Evolutionary conservation across 371 early-diverging fungal genomes (phyloP).

Genomic region (Mucor circinelloides): DNA sequence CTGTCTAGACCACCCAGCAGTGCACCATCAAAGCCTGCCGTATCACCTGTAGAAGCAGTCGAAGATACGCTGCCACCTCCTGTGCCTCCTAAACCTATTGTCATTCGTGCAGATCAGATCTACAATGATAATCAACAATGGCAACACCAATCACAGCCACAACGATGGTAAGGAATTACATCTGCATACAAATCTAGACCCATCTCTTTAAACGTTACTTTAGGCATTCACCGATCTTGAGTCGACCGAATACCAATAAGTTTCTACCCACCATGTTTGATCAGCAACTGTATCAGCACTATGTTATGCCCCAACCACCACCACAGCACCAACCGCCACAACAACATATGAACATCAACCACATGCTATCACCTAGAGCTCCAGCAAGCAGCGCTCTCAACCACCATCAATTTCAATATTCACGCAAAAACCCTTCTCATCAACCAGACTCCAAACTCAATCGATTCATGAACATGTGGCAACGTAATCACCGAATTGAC

Average conservation of each 20-base stretch:
- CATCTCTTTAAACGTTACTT: neutral
- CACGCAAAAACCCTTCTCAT: constrained; percentile 1
- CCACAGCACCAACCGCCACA: constrained; percentile 9
- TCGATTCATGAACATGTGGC: constrained; percentile 23
- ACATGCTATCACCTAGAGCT: constrained; percentile 33
- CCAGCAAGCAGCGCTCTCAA: constrained; percentile 23
- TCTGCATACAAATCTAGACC: neutral
- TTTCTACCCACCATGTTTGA: neutral
- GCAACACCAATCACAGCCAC: constrained; percentile 11
- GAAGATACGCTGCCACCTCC: constrained; percentile 39
- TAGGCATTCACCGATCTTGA: constrained; percentile 20
- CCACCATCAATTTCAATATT: constrained; percentile 10
- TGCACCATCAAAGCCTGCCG: neutral
- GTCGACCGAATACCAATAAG: constrained; percentile 12
- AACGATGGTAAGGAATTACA: neutral
- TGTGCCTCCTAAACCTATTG: constrained; percentile 45
- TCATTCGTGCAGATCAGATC: constrained; percentile 37
- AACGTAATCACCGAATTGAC: constrained; percentile 20
- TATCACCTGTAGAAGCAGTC: neutral
- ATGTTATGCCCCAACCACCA: constrained; percentile 2
- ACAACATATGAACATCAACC: constrained; percentile 30
- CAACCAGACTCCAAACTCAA: constrained; percentile 22
- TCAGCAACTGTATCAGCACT: neutral
- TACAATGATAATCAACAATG: constrained; percentile 19
- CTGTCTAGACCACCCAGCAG: neutral